Conservation (phyloP, 768 basidiomycete genomes). For the Lentinula guzmanii region DNA sequence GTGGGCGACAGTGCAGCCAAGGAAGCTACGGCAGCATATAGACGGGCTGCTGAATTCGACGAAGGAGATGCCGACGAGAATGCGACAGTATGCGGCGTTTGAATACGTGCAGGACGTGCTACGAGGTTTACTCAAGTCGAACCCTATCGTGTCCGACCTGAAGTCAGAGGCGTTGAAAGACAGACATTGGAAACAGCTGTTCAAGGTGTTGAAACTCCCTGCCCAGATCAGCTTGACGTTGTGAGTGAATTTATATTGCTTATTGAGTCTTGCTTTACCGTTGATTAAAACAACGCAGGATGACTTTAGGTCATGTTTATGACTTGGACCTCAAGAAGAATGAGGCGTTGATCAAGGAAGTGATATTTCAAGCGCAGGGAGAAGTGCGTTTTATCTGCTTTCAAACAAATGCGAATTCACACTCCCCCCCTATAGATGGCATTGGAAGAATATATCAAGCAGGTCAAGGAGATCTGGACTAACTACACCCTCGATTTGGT, state of each 20-base stretch:
- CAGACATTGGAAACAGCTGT: constrained; percentile 96
- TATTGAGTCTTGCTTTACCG: neutral
- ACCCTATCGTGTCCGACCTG: constrained; percentile 84
- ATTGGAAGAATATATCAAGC: constrained; percentile 90
- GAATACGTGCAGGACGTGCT: constrained; percentile 95
- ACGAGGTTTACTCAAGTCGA: constrained; percentile 81
- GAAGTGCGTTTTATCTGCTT: constrained; percentile 49
- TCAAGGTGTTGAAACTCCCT: constrained; percentile 78
- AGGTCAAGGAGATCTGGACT: constrained; percentile 97
- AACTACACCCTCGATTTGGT: constrained; percentile 93
- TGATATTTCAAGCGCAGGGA: constrained; percentile 95
- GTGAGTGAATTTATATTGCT: constrained; percentile 31
- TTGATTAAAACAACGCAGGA: constrained; percentile 33
- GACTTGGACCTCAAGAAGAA: constrained; percentile 95
- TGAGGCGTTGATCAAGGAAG: constrained; percentile 86
- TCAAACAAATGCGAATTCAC: neutral
- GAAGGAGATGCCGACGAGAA: constrained; percentile 97
- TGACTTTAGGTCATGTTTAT: constrained; percentile 96
- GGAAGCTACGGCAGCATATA: constrained; percentile 91
- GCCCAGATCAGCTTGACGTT: constrained; percentile 70
- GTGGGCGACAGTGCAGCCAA: constrained; percentile 91
- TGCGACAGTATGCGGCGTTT: constrained; percentile 98
- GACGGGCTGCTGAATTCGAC: constrained; percentile 90
- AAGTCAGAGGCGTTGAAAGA: constrained; percentile 98
- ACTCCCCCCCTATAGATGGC: constrained; percentile 62